These are phyloP conservation scores for Aspergillus felis DNA, from an alignment of 2,329 filamentous ascomycete genomes.

Conservation along the genomic window DNA sequence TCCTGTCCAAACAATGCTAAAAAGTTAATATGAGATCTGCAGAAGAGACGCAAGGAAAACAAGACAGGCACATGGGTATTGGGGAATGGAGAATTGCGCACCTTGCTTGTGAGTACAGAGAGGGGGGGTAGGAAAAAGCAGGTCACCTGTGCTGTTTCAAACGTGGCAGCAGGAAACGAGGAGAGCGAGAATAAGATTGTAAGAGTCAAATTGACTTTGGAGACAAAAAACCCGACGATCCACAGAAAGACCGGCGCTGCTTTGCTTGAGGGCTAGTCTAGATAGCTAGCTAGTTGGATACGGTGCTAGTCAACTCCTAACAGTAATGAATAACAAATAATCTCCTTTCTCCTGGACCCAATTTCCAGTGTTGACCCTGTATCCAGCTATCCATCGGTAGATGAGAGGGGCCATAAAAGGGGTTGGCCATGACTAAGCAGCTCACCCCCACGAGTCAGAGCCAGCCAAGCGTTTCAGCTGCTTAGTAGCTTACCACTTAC, in stretches of 20 bases:
- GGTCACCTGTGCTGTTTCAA: not conserved
- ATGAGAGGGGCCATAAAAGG: conserved; percentile 30
- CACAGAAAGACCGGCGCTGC: conserved; percentile 12
- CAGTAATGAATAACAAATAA: not conserved
- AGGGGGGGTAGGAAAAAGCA: conserved; percentile 1
- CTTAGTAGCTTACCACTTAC: not conserved
- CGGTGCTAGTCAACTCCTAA: not conserved
- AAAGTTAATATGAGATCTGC: conserved; percentile 8
- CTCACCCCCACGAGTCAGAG: conserved; percentile 9
- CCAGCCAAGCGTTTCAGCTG: conserved; percentile 15
- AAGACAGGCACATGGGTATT: conserved; percentile 6
- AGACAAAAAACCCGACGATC: conserved; percentile 8
- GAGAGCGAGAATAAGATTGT: conserved; percentile 12
- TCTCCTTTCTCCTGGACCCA: not conserved
- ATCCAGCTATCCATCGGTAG: not conserved
- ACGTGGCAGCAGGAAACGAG: conserved; percentile 1
- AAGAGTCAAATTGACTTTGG: not conserved
- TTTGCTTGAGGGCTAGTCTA: not conserved
- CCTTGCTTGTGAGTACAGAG: not conserved
- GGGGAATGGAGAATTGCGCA: not conserved
- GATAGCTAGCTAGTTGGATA: too few relatives aligned
- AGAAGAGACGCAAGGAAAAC: conserved; percentile 7
- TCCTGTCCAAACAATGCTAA: conserved; percentile 9
- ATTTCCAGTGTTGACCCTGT: not conserved
- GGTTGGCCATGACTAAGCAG: conserved; percentile 32